Evolutionary conservation across 345 rosid genomes (phyloP), one percentile per base, ranked within the genome.

Genomic region (Eucalyptus cloeziana): DNA sequence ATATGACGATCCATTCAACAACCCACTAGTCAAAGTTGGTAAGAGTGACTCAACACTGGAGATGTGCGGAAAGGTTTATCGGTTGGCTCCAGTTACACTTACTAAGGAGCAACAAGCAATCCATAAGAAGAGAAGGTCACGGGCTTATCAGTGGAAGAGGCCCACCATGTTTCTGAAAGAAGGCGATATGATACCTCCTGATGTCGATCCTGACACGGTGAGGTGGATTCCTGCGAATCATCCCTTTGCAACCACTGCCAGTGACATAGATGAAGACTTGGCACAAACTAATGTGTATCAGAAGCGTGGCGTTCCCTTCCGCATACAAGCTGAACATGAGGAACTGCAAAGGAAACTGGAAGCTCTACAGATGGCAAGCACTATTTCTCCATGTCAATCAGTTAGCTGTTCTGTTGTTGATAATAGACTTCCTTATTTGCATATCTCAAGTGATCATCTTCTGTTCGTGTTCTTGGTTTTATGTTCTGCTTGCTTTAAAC

Each of bases 211-310:
- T 4, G 99, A 98, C 69, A 95, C 98, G 3, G 90, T 98, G 89
- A 93, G 99, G 92, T 98, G 99, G 99, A 98, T 98, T 92, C 99
- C 99, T n/a, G 94, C 97, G 13, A 98, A 98, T 91, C 99, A 98
- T 91, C 99, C 99, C 51, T 98, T 98, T 91, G 99, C 99, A 58
- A 96, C 99, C 58, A 96, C 96, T 19, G 94, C 94, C 62, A 94
- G 94, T 85, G 99, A 96, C 88, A 96, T 96, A 44, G 98, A 95
- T 89, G 99, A 98, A 90, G 97, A 93, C 93, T 92, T 98, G 92
- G 99, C 99, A 47, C 98, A 98, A 90, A 94, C 86, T 88, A 97
- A 96, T 94, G 98, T 98, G 60, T 96, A 96, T 89, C 99, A 96
- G 89, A 95, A 96, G 93, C 96, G 95, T 71, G 99, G 99, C 31